A percentile compares a stretch with the other conserved stretches of the same genome.
Evolutionary conservation across 805 yeast species (phyloP).

Genomic region (Ogataea pini): DNA sequence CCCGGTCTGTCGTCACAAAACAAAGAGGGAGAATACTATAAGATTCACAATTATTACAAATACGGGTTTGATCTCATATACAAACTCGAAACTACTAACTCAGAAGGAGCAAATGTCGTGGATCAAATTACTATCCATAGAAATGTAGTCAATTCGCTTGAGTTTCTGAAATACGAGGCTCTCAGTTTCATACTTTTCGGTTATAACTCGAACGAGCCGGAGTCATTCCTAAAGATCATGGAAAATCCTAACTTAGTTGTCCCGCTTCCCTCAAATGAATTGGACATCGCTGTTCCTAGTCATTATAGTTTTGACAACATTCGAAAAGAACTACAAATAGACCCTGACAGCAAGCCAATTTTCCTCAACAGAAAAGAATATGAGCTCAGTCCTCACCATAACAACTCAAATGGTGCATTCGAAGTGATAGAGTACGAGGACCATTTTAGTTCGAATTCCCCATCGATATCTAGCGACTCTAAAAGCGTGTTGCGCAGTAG

Average conservation of each 20-base stretch:
- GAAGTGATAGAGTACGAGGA: conserved; percentile 34
- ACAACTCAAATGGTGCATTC: conserved; percentile 24
- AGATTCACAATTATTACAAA: conserved; percentile 58
- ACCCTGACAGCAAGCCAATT: conserved; percentile 25
- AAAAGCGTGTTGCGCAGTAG: conserved; percentile 4
- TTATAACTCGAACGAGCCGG: background rate
- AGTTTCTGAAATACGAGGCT: conserved; percentile 55
- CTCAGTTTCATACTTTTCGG: conserved; percentile 36
- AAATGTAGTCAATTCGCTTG: conserved; percentile 52
- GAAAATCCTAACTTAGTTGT: background rate
- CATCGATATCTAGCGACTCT: background rate
- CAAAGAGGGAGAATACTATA: conserved; percentile 16
- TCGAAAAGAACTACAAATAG: background rate
- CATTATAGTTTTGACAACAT: conserved; percentile 4
- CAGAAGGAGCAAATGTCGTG: conserved; percentile 37
- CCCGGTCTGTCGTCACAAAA: conserved; percentile 34
- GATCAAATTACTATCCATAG: conserved; percentile 51
- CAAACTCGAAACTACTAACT: conserved; percentile 33
- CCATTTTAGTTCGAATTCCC: conserved; percentile 16
- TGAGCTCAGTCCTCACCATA: conserved; percentile 28
- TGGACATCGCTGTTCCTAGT: background rate
- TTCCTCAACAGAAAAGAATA: conserved; percentile 37
- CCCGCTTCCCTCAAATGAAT: background rate
- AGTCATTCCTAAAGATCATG: background rate
- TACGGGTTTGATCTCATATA: conserved; percentile 58